These are phyloP conservation scores for Fusarium chaquense DNA, from an alignment of 2,329 filamentous ascomycete genomes.

Conservation along the genomic window DNA sequence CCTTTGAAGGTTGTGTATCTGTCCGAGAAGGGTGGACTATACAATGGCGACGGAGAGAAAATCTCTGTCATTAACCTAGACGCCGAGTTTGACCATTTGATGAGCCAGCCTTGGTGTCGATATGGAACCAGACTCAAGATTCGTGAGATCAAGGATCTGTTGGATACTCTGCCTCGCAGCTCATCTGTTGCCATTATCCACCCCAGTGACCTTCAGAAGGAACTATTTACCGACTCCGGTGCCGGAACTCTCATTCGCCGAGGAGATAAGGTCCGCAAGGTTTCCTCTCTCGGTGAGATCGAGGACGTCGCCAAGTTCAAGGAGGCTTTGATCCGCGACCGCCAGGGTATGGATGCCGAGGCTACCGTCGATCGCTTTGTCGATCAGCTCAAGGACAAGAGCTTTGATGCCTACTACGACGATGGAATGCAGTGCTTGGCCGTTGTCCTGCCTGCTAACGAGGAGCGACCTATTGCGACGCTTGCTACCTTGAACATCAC, in stretches of 20 bases:
- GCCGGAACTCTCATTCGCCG: constrained; percentile 92
- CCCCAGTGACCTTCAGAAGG: constrained; percentile 94
- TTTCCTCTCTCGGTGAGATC: constrained; percentile 78
- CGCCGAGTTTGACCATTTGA: constrained; percentile 92
- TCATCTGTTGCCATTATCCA: constrained; percentile 98
- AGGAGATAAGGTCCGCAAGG: constrained; percentile 87
- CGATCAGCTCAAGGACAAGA: constrained; percentile 77
- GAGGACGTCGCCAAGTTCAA: constrained; percentile 82
- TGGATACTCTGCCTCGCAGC: constrained; percentile 88
- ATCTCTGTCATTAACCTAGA: constrained; percentile 98
- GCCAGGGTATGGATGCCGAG: constrained; percentile 82
- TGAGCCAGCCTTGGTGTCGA: constrained; percentile 94
- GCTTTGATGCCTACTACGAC: constrained; percentile 95
- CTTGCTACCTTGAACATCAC: constrained; percentile 93
- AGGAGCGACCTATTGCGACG: constrained; percentile 78
- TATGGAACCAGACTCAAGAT: constrained; percentile 98
- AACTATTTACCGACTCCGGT: constrained; percentile 95
- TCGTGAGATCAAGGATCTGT: constrained; percentile 93
- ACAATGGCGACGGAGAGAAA: constrained; percentile 93
- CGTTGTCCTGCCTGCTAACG: constrained; percentile 81
- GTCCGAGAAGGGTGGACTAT: constrained; percentile 97
- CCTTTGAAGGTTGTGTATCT: constrained; percentile 98
- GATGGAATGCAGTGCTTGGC: constrained; percentile 93
- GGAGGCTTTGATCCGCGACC: constrained; percentile 83
- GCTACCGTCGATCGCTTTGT: constrained; percentile 90